phyloP scores from a whole-genome alignment of 192 early-diverging fungal species.

The Backusella luteola region DNA sequence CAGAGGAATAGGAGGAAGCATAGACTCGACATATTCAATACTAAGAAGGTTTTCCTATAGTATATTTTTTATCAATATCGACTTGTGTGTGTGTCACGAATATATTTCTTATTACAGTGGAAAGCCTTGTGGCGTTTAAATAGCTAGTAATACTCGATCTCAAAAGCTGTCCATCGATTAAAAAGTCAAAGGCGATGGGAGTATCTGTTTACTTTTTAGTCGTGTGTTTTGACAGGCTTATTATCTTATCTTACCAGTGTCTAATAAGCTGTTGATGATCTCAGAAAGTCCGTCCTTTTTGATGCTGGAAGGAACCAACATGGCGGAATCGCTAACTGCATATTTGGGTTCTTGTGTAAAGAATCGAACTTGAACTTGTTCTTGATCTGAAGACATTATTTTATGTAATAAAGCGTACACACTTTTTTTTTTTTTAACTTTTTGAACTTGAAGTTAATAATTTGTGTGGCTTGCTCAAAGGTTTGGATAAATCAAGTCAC shows the following conservation, averaged over 20 bases:
- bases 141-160: conserved; percentile 72
- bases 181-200: conserved; percentile 89
- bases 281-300: conserved; percentile 89
- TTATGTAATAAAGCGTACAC: background rate
- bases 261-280: conserved; percentile 90
- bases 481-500: background rate
- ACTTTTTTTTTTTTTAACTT: background rate
- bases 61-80: background rate
- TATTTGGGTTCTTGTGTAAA: conserved; percentile 70
- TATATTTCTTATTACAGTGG: conserved; percentile 48
- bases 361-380: conserved; percentile 86
- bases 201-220: conserved; percentile 43
- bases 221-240: background rate
- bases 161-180: conserved; percentile 91
- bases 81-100: no score
- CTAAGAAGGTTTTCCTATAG: conserved; percentile 75
- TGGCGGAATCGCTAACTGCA: conserved; percentile 78
- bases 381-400: conserved; percentile 37
- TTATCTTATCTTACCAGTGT: conserved; percentile 20
- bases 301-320: conserved; percentile 84
- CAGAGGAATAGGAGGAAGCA: conserved; percentile 80
- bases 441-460: no score
- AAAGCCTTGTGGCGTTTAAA: conserved; percentile 63
- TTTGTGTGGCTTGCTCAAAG: no score
- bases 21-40: conserved; percentile 91